Conservation (phyloP, 768 basidiomycete genomes). For the Tricholoma sp. region DNA sequence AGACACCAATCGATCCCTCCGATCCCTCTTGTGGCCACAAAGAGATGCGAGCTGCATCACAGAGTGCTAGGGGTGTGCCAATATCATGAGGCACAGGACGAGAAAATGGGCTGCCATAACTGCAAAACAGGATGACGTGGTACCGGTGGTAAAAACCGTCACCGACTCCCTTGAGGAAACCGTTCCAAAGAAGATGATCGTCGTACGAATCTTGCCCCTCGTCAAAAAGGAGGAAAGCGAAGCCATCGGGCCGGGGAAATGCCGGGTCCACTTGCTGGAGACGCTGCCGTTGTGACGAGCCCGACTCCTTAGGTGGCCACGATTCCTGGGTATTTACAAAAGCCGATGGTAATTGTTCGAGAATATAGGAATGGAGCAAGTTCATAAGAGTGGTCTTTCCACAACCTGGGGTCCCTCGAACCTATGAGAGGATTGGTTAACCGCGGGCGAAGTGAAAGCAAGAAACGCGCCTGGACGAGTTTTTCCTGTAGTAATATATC, state of each 20-base stretch:
- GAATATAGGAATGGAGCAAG: background rate
- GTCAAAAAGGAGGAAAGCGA: background rate
- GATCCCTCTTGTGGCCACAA: slow-evolving; percentile 2
- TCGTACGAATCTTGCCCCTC: background rate
- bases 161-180: background rate
- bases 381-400: background rate
- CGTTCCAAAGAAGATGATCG: background rate
- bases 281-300: background rate
- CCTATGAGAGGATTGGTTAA: background rate
- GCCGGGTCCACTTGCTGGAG: background rate
- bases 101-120: background rate
- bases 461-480: background rate
- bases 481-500: background rate
- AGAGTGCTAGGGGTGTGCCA: background rate
- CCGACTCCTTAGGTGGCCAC: background rate
- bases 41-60: background rate
- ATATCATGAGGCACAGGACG: background rate
- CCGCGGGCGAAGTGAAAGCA: background rate
- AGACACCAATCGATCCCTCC: slow-evolving; percentile 10
- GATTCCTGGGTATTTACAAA: background rate
- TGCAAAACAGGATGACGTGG: background rate
- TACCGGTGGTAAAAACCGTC: background rate
- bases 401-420: background rate
- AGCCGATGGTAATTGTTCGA: background rate
- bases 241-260: background rate